A percentile compares a stretch with the other conserved stretches of the same genome.
phyloP scores from a whole-genome alignment of 345 rosid genomes.

The Bruguiera sexangula region DNA sequence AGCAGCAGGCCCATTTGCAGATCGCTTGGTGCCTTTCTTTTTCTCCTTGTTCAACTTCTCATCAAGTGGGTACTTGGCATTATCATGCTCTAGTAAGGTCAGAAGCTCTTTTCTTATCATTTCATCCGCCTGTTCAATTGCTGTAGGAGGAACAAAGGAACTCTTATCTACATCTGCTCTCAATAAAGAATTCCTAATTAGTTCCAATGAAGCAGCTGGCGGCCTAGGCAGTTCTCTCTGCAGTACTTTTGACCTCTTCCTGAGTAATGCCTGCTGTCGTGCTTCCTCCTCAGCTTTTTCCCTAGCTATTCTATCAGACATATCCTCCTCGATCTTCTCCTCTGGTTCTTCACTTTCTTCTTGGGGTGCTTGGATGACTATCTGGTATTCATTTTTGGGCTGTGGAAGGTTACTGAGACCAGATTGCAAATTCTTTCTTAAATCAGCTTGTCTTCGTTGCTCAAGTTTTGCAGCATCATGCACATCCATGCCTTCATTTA shows the following conservation, averaged over 20 bases:
- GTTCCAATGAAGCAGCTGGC: slow-evolving; percentile 81
- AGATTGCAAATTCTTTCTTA: slow-evolving; percentile 65
- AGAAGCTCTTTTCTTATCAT: slow-evolving; percentile 78
- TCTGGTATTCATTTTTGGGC: slow-evolving; percentile 92
- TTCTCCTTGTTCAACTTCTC: slow-evolving; percentile 63
- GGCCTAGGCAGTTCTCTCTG: slow-evolving; percentile 98
- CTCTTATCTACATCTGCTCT: slow-evolving; percentile 86
- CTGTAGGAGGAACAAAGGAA: slow-evolving; percentile 86
- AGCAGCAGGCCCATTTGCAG: slow-evolving; percentile 49
- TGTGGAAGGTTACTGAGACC: slow-evolving; percentile 86
- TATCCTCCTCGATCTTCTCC: slow-evolving; percentile 96
- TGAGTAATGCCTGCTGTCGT: slow-evolving; percentile 69
- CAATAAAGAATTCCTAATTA: slow-evolving; percentile 73
- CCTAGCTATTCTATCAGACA: slow-evolving; percentile 90
- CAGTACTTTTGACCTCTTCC: slow-evolving; percentile 95
- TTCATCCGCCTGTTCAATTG: slow-evolving; percentile 88
- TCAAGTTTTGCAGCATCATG: slow-evolving; percentile 73
- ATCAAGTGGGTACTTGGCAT: slow-evolving; percentile 97
- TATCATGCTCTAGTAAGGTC: slow-evolving; percentile 77
- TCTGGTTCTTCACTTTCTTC: slow-evolving; percentile 88
- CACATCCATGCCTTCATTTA: slow-evolving; percentile 87
- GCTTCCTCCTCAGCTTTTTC: slow-evolving; percentile 96
- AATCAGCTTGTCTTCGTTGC: slow-evolving; percentile 72
- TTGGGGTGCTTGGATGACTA: slow-evolving; percentile 70
- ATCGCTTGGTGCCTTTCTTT: slow-evolving; percentile 69